Conservation (phyloP, 2,329 filamentous ascomycete species). For the Byssochlamys sp. region DNA sequence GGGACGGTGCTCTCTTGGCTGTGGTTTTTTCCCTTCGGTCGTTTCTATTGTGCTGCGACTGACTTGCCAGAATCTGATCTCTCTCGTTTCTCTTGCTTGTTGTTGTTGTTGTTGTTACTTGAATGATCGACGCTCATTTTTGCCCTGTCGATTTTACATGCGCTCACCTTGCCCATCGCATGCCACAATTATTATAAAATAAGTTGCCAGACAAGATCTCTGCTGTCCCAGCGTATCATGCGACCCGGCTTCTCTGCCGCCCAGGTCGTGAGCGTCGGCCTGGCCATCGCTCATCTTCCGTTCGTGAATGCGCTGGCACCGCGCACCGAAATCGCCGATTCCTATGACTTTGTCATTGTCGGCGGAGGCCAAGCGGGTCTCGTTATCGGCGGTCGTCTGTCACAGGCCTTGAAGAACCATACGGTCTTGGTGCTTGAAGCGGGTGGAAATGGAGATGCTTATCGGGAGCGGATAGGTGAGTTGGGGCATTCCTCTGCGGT, state of each 20-base stretch:
- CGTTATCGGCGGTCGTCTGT: constrained; percentile 34
- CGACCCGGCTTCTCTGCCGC: background rate
- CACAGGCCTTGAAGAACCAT: constrained; percentile 32
- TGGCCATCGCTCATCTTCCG: constrained; percentile 10
- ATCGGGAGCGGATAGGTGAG: constrained; percentile 24
- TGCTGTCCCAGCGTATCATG: background rate
- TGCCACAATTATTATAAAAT: background rate
- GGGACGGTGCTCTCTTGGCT: too few relatives aligned
- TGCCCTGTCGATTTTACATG: background rate
- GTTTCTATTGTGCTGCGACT: background rate
- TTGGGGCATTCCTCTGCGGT: background rate
- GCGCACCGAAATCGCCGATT: constrained; percentile 17
- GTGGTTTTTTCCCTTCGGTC: too few relatives aligned
- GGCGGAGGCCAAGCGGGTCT: constrained; percentile 49
- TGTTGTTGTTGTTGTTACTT: background rate
- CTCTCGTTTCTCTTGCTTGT: background rate
- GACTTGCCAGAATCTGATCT: background rate
- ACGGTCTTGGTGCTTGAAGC: constrained; percentile 26
- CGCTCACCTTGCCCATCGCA: background rate
- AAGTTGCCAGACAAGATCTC: too few relatives aligned
- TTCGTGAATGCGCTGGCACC: constrained; percentile 14
- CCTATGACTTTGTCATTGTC: constrained; percentile 35
- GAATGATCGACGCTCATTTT: background rate
- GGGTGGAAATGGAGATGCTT: constrained; percentile 23
- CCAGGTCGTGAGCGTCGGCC: constrained; percentile 7